These are phyloP conservation scores for Meira miltonrushii DNA, from an alignment of 1,284 basidiomycete species.

Conservation along the genomic window DNA sequence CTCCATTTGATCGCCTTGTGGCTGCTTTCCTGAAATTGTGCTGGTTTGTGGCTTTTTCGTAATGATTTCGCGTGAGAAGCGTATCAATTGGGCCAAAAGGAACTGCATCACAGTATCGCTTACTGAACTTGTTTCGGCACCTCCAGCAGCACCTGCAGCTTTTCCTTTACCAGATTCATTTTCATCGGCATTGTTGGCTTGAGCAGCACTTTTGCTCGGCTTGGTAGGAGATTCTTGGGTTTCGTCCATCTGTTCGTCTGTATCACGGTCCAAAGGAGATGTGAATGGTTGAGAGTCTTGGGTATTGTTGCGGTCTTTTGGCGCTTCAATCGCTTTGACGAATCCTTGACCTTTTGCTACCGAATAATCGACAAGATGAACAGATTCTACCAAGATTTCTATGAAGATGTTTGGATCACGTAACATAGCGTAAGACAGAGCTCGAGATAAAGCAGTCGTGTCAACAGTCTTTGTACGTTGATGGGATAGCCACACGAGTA, in stretches of 20 bases:
- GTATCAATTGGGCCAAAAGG: slow-evolving; percentile 68
- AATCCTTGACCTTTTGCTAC: slow-evolving; percentile 26
- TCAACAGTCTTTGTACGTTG: slow-evolving; percentile 59
- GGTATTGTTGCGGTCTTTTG: neutral
- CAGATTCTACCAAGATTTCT: slow-evolving; percentile 55
- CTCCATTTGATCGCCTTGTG: neutral
- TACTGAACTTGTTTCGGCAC: slow-evolving; percentile 18
- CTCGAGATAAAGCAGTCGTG: slow-evolving; percentile 67
- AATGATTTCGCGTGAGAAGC: slow-evolving; percentile 57
- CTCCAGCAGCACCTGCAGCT: neutral
- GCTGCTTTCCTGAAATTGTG: slow-evolving; percentile 1
- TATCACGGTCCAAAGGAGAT: slow-evolving; percentile 8
- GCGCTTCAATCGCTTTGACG: slow-evolving; percentile 18
- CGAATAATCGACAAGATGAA: slow-evolving; percentile 42
- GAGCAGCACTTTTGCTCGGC: slow-evolving; percentile 9
- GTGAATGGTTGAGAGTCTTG: neutral
- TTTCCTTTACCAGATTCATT: slow-evolving; percentile 1
- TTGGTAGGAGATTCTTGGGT: slow-evolving; percentile 49
- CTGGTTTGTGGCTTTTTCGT: neutral
- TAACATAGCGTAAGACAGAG: slow-evolving; percentile 72
- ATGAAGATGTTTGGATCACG: slow-evolving; percentile 77
- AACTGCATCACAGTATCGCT: slow-evolving; percentile 66
- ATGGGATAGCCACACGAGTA: slow-evolving; percentile 54
- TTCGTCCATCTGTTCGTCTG: slow-evolving; percentile 67
- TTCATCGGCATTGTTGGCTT: neutral